Evolutionary conservation across 2,329 filamentous ascomycete genomes (phyloP).

Genomic region (Sclerotinia minor): DNA sequence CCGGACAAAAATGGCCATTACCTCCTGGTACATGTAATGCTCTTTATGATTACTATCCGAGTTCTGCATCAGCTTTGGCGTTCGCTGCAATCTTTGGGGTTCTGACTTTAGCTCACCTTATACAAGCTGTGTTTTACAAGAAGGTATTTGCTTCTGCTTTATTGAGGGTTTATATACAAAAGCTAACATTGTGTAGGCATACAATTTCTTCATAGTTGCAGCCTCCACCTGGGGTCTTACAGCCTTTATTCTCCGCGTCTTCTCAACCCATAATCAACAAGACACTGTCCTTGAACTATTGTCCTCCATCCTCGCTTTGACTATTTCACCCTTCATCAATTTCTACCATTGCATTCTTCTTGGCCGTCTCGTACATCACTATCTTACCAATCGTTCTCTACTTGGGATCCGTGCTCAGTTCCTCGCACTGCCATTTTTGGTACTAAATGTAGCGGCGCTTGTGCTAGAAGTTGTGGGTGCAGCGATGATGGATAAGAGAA

Average conservation of each 20-base stretch:
- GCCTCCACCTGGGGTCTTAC: conserved; percentile 46
- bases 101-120: conserved; percentile 40
- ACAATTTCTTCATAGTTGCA: conserved; percentile 41
- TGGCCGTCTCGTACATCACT: conserved; percentile 41
- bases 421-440: not conserved
- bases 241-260: conserved; percentile 45
- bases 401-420: not conserved
- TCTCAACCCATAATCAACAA: conserved; percentile 45
- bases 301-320: conserved; percentile 47
- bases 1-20: conserved; percentile 29
- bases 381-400: conserved; percentile 37
- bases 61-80: conserved; percentile 42
- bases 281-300: conserved; percentile 38
- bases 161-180: too few relatives aligned
- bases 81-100: conserved; percentile 44
- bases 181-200: not conserved
- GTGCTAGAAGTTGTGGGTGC: conserved; percentile 2
- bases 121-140: conserved; percentile 43
- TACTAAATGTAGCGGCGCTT: not conserved
- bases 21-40: conserved; percentile 43
- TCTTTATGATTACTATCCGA: conserved; percentile 45
- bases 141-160: conserved; percentile 34
- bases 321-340: conserved; percentile 42
- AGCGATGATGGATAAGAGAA: not conserved
- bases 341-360: conserved; percentile 42